phyloP scores from a whole-genome alignment of 2,329 filamentous ascomycete genomes.

The Xylariaceae sp. region DNA sequence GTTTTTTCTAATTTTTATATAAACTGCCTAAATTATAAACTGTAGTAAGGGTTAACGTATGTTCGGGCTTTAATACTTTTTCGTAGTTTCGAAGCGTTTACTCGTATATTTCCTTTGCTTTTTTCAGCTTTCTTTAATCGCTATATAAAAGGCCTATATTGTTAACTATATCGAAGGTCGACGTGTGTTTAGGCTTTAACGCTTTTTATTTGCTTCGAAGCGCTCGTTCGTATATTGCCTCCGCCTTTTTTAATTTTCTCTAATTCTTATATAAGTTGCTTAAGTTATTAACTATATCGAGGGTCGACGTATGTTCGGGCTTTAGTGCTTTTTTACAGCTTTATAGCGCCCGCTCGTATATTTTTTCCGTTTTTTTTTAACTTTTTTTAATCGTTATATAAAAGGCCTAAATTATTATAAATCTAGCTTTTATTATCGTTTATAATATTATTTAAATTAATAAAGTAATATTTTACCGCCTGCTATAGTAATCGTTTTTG shows the following conservation, averaged over 20 bases:
- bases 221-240: constrained; percentile 29
- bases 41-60: no score
- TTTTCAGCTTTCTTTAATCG: constrained; percentile 17
- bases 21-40: constrained; percentile 14
- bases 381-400: constrained; percentile 27
- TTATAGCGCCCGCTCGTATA: constrained; percentile 28
- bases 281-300: background rate
- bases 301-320: background rate
- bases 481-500: constrained; percentile 5
- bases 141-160: background rate
- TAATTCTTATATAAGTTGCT: background rate
- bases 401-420: constrained; percentile 26
- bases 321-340: constrained; percentile 8
- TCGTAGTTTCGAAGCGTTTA: constrained; percentile 24
- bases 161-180: background rate
- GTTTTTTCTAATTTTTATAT: constrained; percentile 23
- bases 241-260: constrained; percentile 22
- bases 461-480: background rate
- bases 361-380: constrained; percentile 24
- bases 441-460: background rate
- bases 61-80: no score
- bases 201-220: constrained; percentile 20
- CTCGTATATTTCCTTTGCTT: constrained; percentile 27
- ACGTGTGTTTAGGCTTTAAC: background rate
- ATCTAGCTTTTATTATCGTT: background rate